A percentile compares a stretch with the other conserved stretches of the same genome.
phyloP scores from a whole-genome alignment of 2,329 filamentous ascomycete species.

The Botryotinia narcissicola region DNA sequence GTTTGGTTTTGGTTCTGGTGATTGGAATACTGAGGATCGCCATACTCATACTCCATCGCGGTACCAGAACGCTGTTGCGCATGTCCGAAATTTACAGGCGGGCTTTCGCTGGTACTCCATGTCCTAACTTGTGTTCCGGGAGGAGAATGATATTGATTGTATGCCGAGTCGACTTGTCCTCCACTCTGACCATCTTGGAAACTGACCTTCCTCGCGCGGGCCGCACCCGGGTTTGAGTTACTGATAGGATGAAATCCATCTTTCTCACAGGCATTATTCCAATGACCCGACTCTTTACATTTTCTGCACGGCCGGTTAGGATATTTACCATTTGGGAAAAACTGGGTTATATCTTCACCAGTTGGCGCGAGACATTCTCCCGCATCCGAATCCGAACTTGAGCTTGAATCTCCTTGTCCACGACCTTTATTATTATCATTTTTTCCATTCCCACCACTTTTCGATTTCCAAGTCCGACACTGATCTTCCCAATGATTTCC shows the following conservation, averaged over 20 bases:
- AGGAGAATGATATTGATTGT: background rate
- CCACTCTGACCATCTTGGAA: background rate
- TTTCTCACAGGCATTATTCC: constrained; percentile 9
- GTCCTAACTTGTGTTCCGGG: background rate
- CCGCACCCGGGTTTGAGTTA: constrained; percentile 6
- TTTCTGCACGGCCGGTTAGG: background rate
- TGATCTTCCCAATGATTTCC: constrained; percentile 18
- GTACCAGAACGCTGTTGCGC: background rate
- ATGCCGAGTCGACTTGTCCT: background rate
- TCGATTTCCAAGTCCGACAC: constrained; percentile 1
- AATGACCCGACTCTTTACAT: background rate
- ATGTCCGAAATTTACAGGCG: background rate
- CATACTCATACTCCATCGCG: background rate
- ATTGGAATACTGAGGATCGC: background rate
- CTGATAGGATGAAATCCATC: background rate
- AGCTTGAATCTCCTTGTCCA: background rate
- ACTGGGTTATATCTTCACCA: background rate
- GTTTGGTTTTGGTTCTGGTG: background rate
- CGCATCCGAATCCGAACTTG: background rate
- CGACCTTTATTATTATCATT: background rate
- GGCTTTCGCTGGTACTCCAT: background rate
- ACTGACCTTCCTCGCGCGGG: no score
- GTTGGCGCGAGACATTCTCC: background rate
- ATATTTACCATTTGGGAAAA: constrained; percentile 1
- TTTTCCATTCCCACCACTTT: background rate